Conservation (phyloP, 306 rosid genomes). For the Alnus rubra region DNA sequence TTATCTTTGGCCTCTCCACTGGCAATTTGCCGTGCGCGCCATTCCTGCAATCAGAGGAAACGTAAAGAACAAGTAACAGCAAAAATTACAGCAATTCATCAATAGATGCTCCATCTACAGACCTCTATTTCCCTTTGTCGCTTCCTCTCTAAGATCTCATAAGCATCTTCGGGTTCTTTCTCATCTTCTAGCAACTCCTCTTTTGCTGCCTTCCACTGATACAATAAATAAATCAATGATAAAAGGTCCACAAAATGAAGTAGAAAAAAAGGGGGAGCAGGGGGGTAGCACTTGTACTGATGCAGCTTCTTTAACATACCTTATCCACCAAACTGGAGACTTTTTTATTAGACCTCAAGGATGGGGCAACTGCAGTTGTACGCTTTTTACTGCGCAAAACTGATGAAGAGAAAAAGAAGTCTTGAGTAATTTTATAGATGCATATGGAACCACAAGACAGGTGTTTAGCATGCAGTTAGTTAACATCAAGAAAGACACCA, state of each 20-base stretch:
- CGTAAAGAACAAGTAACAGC: constrained; percentile 31
- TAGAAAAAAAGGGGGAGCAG: neutral
- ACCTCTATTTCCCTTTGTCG: constrained; percentile 96
- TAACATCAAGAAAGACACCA: neutral
- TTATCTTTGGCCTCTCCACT: constrained; percentile 96
- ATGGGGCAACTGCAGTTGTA: constrained; percentile 66
- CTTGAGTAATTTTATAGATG: neutral
- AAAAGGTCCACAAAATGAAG: neutral
- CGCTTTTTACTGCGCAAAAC: constrained; percentile 67
- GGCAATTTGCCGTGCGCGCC: constrained; percentile 86
- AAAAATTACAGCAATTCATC: neutral
- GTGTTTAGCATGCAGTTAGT: neutral
- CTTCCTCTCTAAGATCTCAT: constrained; percentile 77
- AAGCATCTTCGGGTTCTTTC: constrained; percentile 78
- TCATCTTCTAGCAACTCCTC: constrained; percentile 93
- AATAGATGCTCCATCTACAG: constrained; percentile 6
- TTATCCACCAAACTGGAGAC: constrained; percentile 90
- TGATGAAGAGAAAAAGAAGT: constrained; percentile 33
- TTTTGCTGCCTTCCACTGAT: constrained; percentile 97
- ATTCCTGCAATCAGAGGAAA: constrained; percentile 53
- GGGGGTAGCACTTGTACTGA: neutral
- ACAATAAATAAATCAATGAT: constrained; percentile 24
- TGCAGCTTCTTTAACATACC: constrained; percentile 38
- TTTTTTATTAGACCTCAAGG: constrained; percentile 89
- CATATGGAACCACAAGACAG: neutral